phyloP scores from a whole-genome alignment of 306 rosid species.

The Gastrolobium villosum region DNA sequence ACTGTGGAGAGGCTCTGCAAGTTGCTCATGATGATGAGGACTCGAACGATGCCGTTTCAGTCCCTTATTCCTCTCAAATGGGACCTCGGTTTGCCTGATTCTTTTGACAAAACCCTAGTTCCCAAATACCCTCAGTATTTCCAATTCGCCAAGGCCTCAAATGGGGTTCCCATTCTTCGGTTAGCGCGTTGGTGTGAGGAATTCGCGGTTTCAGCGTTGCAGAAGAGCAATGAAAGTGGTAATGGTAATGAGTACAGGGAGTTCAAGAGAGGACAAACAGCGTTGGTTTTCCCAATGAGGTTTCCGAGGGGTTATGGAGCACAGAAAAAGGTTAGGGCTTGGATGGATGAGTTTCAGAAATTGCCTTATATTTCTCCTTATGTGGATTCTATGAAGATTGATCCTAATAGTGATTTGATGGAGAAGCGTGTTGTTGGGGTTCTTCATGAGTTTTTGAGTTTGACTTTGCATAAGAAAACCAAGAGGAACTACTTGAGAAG shows the following conservation, averaged over 20 bases:
- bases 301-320: slow-evolving; percentile 93
- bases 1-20: slow-evolving; percentile 68
- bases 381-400: slow-evolving; percentile 68
- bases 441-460: slow-evolving; percentile 83
- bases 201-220: slow-evolving; percentile 75
- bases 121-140: slow-evolving; percentile 72
- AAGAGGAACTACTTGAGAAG: slow-evolving; percentile 87
- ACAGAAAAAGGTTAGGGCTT: slow-evolving; percentile 77
- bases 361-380: slow-evolving; percentile 89
- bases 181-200: slow-evolving; percentile 71
- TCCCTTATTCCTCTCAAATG: slow-evolving; percentile 73
- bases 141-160: slow-evolving; percentile 58
- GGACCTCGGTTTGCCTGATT: slow-evolving; percentile 91
- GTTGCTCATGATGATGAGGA: slow-evolving; percentile 81
- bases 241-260: slow-evolving; percentile 70
- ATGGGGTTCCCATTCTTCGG: slow-evolving; percentile 59
- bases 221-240: slow-evolving; percentile 66
- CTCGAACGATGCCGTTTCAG: slow-evolving; percentile 59
- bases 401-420: slow-evolving; percentile 91
- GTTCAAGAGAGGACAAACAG: slow-evolving; percentile 73
- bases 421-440: slow-evolving; percentile 95
- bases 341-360: slow-evolving; percentile 98
- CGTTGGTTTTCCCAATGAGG: slow-evolving; percentile 77
- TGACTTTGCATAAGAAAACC: slow-evolving; percentile 89
- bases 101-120: slow-evolving; percentile 69